Base-by-base conservation (phyloP, 2,329 filamentous ascomycete genomes). In the Talaromyces sp. region DNA sequence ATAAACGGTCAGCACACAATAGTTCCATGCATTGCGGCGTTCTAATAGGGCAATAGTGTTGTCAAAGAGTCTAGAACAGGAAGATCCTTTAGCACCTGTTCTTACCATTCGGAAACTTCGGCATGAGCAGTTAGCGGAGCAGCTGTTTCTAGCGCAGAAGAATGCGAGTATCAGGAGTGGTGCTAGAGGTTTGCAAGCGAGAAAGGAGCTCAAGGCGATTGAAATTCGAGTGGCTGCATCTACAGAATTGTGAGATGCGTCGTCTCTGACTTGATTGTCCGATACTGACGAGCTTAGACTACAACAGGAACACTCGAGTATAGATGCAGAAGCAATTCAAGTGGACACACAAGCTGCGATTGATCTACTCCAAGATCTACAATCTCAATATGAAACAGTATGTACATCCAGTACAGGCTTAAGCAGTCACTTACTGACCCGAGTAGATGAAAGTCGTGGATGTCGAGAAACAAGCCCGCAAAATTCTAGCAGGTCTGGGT, bases 121-220 rank as follows among this genome's bases (percentile, higher is more conserved):
- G 31, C 85, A 91, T 70, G 84, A 88, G 67, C 82, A 87, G 25
- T 80, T 90, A 43, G 83, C 86, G 68, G 84, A 85, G 70, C 83
- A 86, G 7, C 79, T 93, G 3, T 91, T 90, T 64, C 83, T 88
- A 22, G 84, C 88, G 0, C 88, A 91, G 71, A 91, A 93, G 69
- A 88, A 92, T 72, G 91, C 91, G 8, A 83, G 87, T 49, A 78
- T 92, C 47, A 83, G 91, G 61, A 94, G 91, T 71, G 92, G 92
- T 39, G 85, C 90, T 1, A 81, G 92, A 49, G 92, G 92, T 0
- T 80, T 90, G 82, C 85, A 89, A 67, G 91, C 91, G 0, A 83
- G 91, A n/a, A 94, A 95, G 71, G 86, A 88, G 1, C 77, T 95
- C 19, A 86, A 87, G 59, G 84, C 85, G 3, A 85, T 88, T 33